Evolutionary conservation across 75 land plant species (phyloP), one percentile per base, ranked within the genome.

Genomic region (Pinus albicaulis): DNA sequence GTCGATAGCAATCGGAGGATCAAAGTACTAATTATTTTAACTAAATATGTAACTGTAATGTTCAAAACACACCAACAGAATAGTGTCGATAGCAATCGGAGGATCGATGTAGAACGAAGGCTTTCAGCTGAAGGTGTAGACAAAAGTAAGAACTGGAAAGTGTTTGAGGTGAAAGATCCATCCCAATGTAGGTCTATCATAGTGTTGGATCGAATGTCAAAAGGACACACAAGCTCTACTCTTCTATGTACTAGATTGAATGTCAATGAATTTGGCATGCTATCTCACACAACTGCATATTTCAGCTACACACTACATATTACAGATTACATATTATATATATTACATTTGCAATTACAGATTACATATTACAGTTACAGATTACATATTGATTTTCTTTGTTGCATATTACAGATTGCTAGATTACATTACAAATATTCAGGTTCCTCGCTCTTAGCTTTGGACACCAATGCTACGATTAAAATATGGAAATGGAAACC

Each of bases 351-450:
- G n/a, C n/a, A n/a, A n/a, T n/a, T n/a, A n/a, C n/a, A n/a, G n/a
- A n/a, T n/a, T n/a, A n/a, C n/a, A n/a, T n/a, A n/a, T n/a, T n/a
- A n/a, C n/a, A n/a, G n/a, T n/a, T n/a, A n/a, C n/a, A n/a, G n/a
- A n/a, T n/a, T n/a, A n/a, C n/a, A n/a, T n/a, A n/a, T n/a, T n/a
- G n/a, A n/a, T n/a, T n/a, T 31, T 31, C 20, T 16, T 64, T 64
- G 34, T 5, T 64, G 68, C 17, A 36, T 28, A 31, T 1, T 68
- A 68, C 71, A 68, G 71, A 68, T 68, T 68, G 71, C 38, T 66
- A 38, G 31, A 38, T 8, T 41, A 68, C 22, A 38, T 11, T 38
- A 38, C 34, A 65, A n/a, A 65, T 31, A 65, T 26, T 31, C 36
- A 3, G 69, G 69, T 34, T 28, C 8, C 16, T 15, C 3, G 34